These are phyloP conservation scores for Eucommia ulmoides DNA, from an alignment of 257 asterid genomes.

Conservation along the genomic window DNA sequence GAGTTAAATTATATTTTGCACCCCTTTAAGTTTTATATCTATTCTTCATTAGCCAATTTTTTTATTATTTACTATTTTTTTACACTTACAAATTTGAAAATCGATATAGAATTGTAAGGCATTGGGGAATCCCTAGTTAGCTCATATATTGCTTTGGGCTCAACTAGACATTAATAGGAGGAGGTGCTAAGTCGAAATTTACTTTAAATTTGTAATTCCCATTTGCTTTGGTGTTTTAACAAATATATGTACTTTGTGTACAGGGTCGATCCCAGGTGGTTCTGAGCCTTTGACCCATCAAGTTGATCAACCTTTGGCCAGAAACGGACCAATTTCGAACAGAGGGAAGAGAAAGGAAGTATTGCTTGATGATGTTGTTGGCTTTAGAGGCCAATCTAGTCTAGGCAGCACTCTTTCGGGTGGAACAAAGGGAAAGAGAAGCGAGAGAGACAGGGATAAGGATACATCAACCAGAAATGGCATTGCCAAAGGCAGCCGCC, in stretches of 20 bases:
- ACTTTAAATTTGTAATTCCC: not conserved
- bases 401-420: constrained; percentile 41
- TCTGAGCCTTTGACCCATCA: constrained; percentile 27
- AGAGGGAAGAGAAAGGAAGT: constrained; percentile 84
- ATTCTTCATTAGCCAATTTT: no score
- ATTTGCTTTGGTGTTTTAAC: constrained; percentile 2
- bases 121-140: no score
- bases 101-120: no score
- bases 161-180: no score
- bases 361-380: constrained; percentile 61
- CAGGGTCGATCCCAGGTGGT: constrained; percentile 19
- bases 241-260: not conserved
- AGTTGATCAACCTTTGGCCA: constrained; percentile 34
- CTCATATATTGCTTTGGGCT: no score
- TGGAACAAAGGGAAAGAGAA: constrained; percentile 81
- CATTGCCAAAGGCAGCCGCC: constrained; percentile 40
- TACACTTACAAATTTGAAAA: no score
- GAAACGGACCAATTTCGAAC: constrained; percentile 51
- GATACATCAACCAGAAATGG: constrained; percentile 24
- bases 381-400: constrained; percentile 34
- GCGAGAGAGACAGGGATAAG: constrained; percentile 55
- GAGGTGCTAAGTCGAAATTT: constrained; percentile 38
- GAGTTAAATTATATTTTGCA: no score
- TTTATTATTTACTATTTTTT: no score
- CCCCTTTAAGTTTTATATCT: no score